These are phyloP conservation scores for Cucurbitaria berberidis DNA, from an alignment of 2,329 filamentous ascomycete genomes.

Conservation along the genomic window DNA sequence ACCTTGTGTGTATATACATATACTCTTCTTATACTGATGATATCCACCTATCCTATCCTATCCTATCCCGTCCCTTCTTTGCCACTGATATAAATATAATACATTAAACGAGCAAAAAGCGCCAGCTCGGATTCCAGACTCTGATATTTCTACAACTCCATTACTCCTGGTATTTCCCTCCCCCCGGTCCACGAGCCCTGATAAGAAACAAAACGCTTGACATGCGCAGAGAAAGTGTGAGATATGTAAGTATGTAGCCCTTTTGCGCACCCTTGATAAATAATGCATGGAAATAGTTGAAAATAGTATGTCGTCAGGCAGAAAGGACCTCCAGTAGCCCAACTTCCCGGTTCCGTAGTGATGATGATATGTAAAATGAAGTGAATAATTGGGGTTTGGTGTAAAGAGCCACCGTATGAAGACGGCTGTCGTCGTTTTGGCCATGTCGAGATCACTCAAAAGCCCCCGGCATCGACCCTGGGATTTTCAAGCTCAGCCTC, in stretches of 20 bases:
- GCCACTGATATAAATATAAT: no score
- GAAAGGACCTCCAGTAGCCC: no score
- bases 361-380: not conserved
- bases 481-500: conserved; percentile 44
- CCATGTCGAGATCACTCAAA: conserved; percentile 8
- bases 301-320: not conserved
- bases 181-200: not conserved
- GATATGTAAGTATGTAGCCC: not conserved
- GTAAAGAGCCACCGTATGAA: no score
- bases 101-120: no score
- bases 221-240: not conserved
- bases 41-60: no score
- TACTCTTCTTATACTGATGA: no score
- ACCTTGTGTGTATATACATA: no score
- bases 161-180: not conserved
- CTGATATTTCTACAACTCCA: no score
- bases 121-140: no score
- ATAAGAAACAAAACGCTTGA: not conserved
- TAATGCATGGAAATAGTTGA: not conserved
- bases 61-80: no score
- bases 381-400: not conserved
- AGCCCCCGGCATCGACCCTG: conserved; percentile 28
- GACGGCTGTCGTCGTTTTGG: no score
- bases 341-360: not conserved
- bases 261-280: not conserved